These are phyloP conservation scores for Lachnellula occidentalis DNA, from an alignment of 2,329 filamentous ascomycete species.

Conservation along the genomic window DNA sequence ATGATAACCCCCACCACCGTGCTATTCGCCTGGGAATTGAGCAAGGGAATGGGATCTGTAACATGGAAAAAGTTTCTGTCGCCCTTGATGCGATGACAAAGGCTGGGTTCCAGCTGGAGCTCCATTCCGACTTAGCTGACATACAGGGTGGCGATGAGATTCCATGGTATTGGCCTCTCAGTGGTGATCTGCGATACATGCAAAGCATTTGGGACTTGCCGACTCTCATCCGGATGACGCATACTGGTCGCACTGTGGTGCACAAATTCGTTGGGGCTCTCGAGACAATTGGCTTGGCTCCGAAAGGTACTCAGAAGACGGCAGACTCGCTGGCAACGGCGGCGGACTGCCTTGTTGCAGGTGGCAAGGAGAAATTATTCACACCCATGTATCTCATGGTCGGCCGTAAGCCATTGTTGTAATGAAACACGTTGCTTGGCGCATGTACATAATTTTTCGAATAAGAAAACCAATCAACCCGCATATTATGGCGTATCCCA, in stretches of 20 bases:
- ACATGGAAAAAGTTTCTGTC: conserved; percentile 87
- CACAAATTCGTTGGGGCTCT: conserved; percentile 73
- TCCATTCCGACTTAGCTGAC: conserved; percentile 81
- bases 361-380: conserved; percentile 80
- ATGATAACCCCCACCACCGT: conserved; percentile 78
- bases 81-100: conserved; percentile 77
- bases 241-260: conserved; percentile 66
- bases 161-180: conserved; percentile 93
- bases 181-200: conserved; percentile 79
- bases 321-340: conserved; percentile 77
- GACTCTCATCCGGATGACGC: conserved; percentile 85
- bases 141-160: conserved; percentile 55
- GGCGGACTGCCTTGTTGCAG: conserved; percentile 80
- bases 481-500: too few species aligned
- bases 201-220: conserved; percentile 73
- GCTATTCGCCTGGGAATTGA: conserved; percentile 92
- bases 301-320: conserved; percentile 87
- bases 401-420: conserved; percentile 64
- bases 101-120: conserved; percentile 78
- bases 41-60: conserved; percentile 91
- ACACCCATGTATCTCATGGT: conserved; percentile 98
- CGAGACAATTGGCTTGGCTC: conserved; percentile 70
- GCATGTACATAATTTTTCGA: too few species aligned
- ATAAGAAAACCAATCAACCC: too few species aligned
- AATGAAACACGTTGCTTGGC: neutral